Conservation (phyloP, 768 basidiomycete species). For the Pleurotus cornucopiae region DNA sequence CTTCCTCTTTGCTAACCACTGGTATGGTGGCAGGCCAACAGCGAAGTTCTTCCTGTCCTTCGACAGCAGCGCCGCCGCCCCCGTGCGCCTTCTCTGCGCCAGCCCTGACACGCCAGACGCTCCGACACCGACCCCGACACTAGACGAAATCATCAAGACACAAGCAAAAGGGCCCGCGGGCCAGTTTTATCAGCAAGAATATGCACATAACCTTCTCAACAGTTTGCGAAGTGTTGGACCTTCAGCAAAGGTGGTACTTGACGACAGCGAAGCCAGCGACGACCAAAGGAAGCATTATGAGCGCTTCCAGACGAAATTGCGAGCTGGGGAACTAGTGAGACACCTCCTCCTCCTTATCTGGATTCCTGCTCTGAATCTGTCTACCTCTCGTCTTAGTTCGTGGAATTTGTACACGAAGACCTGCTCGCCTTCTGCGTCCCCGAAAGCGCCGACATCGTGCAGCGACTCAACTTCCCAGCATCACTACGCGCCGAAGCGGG, state of each 20-base stretch:
- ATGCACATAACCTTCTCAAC: slow-evolving; percentile 47
- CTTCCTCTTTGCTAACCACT: background rate
- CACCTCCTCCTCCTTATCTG: background rate
- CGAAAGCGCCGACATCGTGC: slow-evolving; percentile 37
- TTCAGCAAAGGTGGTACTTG: slow-evolving; percentile 39
- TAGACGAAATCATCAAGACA: slow-evolving; percentile 33
- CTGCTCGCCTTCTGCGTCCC: slow-evolving; percentile 61
- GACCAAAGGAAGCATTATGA: slow-evolving; percentile 44
- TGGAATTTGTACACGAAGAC: slow-evolving; percentile 45
- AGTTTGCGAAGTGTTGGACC: slow-evolving; percentile 48
- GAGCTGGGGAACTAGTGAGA: slow-evolving; percentile 46
- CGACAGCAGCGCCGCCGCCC: slow-evolving; percentile 45
- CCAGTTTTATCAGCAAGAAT: slow-evolving; percentile 50
- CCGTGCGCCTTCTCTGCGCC: slow-evolving; percentile 41
- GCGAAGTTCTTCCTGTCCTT: slow-evolving; percentile 41
- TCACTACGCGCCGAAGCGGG: slow-evolving; percentile 37
- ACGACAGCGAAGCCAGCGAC: slow-evolving; percentile 31
- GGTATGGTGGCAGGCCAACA: slow-evolving; percentile 16
- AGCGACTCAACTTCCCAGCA: slow-evolving; percentile 47
- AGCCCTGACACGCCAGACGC: slow-evolving; percentile 23
- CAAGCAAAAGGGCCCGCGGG: slow-evolving; percentile 43
- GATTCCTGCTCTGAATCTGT: background rate
- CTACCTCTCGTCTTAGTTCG: slow-evolving; percentile 38
- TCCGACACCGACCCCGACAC: slow-evolving; percentile 17
- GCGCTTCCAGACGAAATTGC: slow-evolving; percentile 44